Percentiles rank a stretch among this genome's conserved stretches.
These are phyloP conservation scores for Lippia alba DNA, from an alignment of 305 asterid species.

Conservation along the genomic window DNA sequence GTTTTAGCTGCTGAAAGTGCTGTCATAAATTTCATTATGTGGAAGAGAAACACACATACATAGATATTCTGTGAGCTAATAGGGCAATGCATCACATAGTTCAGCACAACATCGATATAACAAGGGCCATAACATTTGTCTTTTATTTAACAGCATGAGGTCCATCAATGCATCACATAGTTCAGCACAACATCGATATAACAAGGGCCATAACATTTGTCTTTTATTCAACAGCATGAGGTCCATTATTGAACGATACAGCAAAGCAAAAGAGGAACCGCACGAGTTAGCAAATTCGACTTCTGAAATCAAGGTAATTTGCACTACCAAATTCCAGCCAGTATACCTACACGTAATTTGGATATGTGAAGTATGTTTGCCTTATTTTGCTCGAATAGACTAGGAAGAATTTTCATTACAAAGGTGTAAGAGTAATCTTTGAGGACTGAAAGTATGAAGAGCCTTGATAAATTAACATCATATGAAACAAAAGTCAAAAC, in stretches of 20 bases:
- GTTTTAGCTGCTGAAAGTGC: conserved; percentile 3
- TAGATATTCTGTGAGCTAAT: not conserved
- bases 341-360: not conserved
- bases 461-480: not conserved
- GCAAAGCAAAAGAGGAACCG: conserved; percentile 54
- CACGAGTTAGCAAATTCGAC: conserved; percentile 46
- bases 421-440: not conserved
- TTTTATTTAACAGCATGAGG: conserved; percentile 49
- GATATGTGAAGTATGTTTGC: too few relatives aligned
- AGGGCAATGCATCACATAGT: conserved; percentile 5
- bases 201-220: conserved; percentile 18
- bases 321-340: conserved; percentile 1
- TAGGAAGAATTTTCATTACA: not conserved
- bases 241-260: conserved; percentile 59
- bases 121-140: conserved; percentile 19
- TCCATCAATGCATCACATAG: conserved; percentile 36
- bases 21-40: not conserved
- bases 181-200: not conserved
- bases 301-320: conserved; percentile 63
- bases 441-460: not conserved
- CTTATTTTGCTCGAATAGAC: conserved; percentile 15
- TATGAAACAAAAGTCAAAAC: not conserved
- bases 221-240: conserved; percentile 48
- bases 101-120: not conserved
- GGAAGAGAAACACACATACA: not conserved